These are phyloP conservation scores for Pisolithus microcarpus DNA, from an alignment of 768 basidiomycete genomes.

Conservation along the genomic window DNA sequence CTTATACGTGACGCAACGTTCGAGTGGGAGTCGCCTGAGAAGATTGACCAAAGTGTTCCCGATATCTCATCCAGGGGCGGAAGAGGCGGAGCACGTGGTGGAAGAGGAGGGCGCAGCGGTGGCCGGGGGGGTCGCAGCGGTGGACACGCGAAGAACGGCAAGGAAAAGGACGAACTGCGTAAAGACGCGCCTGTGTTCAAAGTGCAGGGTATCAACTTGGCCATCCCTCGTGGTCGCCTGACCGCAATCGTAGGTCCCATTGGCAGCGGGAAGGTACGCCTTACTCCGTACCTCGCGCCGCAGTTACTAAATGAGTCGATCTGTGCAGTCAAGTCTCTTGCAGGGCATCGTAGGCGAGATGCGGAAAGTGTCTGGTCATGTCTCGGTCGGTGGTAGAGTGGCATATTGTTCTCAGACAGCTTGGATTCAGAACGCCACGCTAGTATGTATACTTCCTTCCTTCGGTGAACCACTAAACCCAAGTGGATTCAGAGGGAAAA, in stretches of 20 bases:
- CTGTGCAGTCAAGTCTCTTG: slow-evolving; percentile 42
- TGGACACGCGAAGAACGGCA: slow-evolving; percentile 1
- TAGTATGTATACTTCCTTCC: slow-evolving; percentile 29
- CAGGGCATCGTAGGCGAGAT: slow-evolving; percentile 69
- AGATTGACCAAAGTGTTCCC: slow-evolving; percentile 1
- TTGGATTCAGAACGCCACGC: slow-evolving; percentile 68
- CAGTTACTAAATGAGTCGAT: background rate
- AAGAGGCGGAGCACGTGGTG: slow-evolving; percentile 1
- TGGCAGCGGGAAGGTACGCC: slow-evolving; percentile 52
- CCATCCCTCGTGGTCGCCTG: slow-evolving; percentile 49
- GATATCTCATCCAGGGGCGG: slow-evolving; percentile 1
- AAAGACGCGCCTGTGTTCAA: slow-evolving; percentile 30
- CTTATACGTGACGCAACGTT: slow-evolving; percentile 50
- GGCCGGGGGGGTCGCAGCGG: background rate
- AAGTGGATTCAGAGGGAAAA: slow-evolving; percentile 46
- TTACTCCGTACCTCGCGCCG: background rate
- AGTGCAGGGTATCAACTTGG: slow-evolving; percentile 43
- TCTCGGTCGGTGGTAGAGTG: slow-evolving; percentile 55
- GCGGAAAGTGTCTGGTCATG: slow-evolving; percentile 43
- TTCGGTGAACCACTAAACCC: no score
- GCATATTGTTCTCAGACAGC: slow-evolving; percentile 70
- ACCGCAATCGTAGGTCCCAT: slow-evolving; percentile 63
- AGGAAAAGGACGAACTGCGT: slow-evolving; percentile 4
- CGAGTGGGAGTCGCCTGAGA: slow-evolving; percentile 47
- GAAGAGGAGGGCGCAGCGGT: background rate